Evolutionary conservation across 305 asterid species (phyloP).

Genomic region (Solanum hybrid): DNA sequence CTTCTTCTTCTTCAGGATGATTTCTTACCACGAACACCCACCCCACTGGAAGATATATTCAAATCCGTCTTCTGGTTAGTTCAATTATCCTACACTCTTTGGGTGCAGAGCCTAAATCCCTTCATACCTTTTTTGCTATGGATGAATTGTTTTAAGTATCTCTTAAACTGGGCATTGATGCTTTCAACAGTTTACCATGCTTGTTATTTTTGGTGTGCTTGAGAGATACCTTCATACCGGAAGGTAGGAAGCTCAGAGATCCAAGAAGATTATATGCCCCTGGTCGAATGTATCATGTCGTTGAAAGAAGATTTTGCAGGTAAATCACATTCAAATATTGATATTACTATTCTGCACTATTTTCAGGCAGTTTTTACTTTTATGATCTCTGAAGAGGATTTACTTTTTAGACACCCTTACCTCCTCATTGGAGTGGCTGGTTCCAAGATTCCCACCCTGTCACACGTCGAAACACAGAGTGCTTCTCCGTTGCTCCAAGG

Average conservation of each 20-base stretch:
- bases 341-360: neutral
- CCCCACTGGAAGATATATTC: conserved; percentile 93
- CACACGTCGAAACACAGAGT: neutral
- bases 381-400: neutral
- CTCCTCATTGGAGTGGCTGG: neutral
- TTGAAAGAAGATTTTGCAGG: conserved; percentile 91
- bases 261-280: conserved; percentile 87
- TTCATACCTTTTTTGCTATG: conserved; percentile 5
- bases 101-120: neutral
- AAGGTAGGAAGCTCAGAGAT: conserved; percentile 85
- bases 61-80: conserved; percentile 86
- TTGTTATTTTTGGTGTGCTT: conserved; percentile 70
- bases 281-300: conserved; percentile 89
- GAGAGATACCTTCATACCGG: conserved; percentile 93
- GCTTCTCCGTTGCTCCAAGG: neutral
- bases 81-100: neutral
- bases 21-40: conserved; percentile 90
- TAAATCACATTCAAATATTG: conserved; percentile 13
- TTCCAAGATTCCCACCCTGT: neutral
- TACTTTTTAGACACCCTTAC: neutral
- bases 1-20: conserved; percentile 51
- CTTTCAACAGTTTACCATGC: conserved; percentile 97
- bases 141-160: conserved; percentile 19
- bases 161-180: conserved; percentile 43
- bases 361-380: neutral